Evolutionary conservation across 495 filamentous ascomycete genomes (phyloP).

Genomic region (Talaromyces borbonicus): DNA sequence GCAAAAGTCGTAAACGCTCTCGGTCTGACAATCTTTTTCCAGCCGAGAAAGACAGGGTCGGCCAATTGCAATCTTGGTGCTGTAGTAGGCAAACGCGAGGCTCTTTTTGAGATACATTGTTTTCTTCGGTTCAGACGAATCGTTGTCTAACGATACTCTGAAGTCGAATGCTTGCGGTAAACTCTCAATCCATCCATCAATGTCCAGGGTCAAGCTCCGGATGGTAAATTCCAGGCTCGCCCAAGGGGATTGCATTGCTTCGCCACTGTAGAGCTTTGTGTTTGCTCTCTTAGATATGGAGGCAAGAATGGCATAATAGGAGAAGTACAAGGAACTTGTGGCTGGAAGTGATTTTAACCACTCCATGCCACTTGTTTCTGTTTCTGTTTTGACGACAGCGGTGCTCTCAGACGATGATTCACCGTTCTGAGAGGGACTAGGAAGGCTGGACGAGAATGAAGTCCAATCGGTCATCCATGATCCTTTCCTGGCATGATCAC

Average conservation of each 20-base stretch:
- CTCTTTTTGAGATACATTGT: constrained; percentile 27
- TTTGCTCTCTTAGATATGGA: constrained; percentile 44
- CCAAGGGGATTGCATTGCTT: constrained; percentile 42
- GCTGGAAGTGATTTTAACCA: constrained; percentile 23
- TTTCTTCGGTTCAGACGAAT: constrained; percentile 22
- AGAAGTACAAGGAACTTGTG: constrained; percentile 39
- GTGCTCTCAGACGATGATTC: constrained; percentile 11
- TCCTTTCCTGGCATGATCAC: constrained; percentile 14
- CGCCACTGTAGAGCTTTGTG: constrained; percentile 47
- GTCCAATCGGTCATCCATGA: constrained; percentile 15
- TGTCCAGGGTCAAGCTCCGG: constrained; percentile 27
- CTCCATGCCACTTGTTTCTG: constrained; percentile 13
- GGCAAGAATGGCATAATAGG: constrained; percentile 34
- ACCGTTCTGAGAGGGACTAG: constrained; percentile 16
- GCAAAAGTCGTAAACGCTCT: constrained; percentile 38
- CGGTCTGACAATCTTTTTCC: constrained; percentile 23
- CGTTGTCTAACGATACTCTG: no score
- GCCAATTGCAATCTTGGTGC: constrained; percentile 49
- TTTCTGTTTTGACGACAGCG: not conserved
- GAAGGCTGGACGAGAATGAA: constrained; percentile 11
- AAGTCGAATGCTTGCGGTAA: constrained; percentile 32
- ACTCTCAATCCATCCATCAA: constrained; percentile 32
- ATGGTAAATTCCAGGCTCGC: constrained; percentile 32
- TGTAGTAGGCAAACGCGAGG: constrained; percentile 46
- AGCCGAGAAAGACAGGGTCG: constrained; percentile 51